Evolutionary conservation across 768 basidiomycete genomes (phyloP), one percentile per base, ranked within the genome.

Genomic region (Pleurotus citrinopileatus): DNA sequence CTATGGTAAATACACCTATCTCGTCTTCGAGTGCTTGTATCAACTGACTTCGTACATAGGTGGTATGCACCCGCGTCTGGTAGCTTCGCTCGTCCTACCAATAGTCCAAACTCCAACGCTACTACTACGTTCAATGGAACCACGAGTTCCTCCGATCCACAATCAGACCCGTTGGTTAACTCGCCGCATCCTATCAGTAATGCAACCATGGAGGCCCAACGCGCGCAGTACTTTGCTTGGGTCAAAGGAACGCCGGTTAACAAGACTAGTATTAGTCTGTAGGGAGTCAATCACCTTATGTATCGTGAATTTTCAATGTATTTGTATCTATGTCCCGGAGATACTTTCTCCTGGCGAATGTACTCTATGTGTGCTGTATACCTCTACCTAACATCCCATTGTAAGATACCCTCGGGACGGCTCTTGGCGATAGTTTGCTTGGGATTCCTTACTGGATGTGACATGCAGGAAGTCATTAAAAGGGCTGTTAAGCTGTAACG

Each of bases 1-100:
- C 61, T 81, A 77, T 80, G 77, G 78, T 78, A 69, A 54, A 75
- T 69, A 59, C 60, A 61, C 59, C 54, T 37, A 27, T 37, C 17
- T 10, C 56, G 52, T 6, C 37, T 53, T 10, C 25, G 10, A 25
- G 10, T n/a, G n/a, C n/a, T n/a, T n/a, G 8, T 23, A 9, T 25
- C 2, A 25, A 2, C 20, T 44, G 20, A 44, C 20, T 22, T 27
- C 48, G 17, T 37, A 13, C 9, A n/a, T 9, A 51, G 48, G 48
- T 51, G 48, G 48, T 51, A 51, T 26, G 48, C 48, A 37, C 48
- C 48, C 2, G 19, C 48, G 4, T 10, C 29, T 17, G 48, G 48
- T 9, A 51, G 32, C 15, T 37, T 51, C 48, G 22, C 25, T 13
- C 19, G 12, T 13, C 9, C 48, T 15, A 9, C 19, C 22, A 37